Evolutionary conservation across 108 stramenopile genomes (phyloP).

Genomic region (Fistulifera pelliculosa): DNA sequence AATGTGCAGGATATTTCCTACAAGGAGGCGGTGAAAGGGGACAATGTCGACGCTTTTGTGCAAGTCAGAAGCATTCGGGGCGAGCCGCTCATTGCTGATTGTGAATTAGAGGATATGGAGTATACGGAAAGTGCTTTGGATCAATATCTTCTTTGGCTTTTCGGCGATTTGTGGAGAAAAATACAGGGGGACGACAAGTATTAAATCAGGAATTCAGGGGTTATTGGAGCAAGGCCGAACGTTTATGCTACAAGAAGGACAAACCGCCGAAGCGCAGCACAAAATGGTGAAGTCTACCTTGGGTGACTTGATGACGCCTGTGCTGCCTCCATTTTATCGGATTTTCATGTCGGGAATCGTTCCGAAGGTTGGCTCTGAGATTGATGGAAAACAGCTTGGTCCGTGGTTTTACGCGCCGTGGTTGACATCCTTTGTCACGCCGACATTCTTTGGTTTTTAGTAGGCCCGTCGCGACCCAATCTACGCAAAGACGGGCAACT

Average conservation of each 20-base stretch:
- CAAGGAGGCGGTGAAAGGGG: slow-evolving; percentile 7
- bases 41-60: slow-evolving; percentile 8
- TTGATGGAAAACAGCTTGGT: slow-evolving; percentile 61
- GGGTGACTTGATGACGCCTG: slow-evolving; percentile 79
- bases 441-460: slow-evolving; percentile 82
- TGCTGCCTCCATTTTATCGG: slow-evolving; percentile 82
- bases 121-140: slow-evolving; percentile 58
- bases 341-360: slow-evolving; percentile 86
- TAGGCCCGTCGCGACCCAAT: slow-evolving; percentile 74
- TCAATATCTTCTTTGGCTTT: slow-evolving; percentile 45
- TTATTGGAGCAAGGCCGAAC: slow-evolving; percentile 72
- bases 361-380: slow-evolving; percentile 48
- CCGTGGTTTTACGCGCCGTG: slow-evolving; percentile 84
- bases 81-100: slow-evolving; percentile 52
- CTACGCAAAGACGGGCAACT: slow-evolving; percentile 70
- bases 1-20: slow-evolving; percentile 71
- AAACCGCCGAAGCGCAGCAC: slow-evolving; percentile 61
- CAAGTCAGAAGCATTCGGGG: slow-evolving; percentile 9
- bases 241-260: slow-evolving; percentile 65
- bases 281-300: slow-evolving; percentile 71
- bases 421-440: slow-evolving; percentile 79
- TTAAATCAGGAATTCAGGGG: slow-evolving; percentile 59
- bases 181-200: slow-evolving; percentile 47
- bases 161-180: slow-evolving; percentile 59
- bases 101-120: slow-evolving; percentile 42